Conservation (phyloP, 768 basidiomycete species). For the Boletus reticulatus region DNA sequence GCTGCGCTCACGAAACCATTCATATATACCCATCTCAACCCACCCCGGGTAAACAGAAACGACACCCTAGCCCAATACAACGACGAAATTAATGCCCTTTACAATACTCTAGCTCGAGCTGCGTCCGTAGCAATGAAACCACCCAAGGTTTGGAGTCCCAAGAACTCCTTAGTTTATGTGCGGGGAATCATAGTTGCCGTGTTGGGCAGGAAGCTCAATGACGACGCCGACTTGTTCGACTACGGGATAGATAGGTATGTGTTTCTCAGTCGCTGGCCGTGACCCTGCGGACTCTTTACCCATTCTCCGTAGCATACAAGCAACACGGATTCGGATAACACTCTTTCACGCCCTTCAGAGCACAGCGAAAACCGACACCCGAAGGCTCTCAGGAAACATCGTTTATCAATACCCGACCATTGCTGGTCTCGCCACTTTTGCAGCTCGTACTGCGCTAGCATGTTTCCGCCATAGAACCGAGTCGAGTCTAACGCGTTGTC, state of each 20-base stretch:
- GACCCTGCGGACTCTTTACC: neutral
- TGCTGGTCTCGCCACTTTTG: constrained; percentile 17
- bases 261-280: neutral
- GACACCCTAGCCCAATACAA: constrained; percentile 10
- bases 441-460: constrained; percentile 4
- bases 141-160: constrained; percentile 16
- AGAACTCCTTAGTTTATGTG: constrained; percentile 11
- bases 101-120: constrained; percentile 2
- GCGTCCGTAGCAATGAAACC: constrained; percentile 8
- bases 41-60: constrained; percentile 6
- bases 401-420: constrained; percentile 39
- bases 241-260: constrained; percentile 11
- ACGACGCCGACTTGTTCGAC: constrained; percentile 8
- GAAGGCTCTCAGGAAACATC: constrained; percentile 29
- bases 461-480: constrained; percentile 16
- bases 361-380: constrained; percentile 17
- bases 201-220: constrained; percentile 11
- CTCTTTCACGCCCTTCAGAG: constrained; percentile 35
- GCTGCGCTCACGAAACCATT: constrained; percentile 11
- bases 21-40: neutral
- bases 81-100: constrained; percentile 12
- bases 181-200: constrained; percentile 13
- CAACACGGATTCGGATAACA: constrained; percentile 40
- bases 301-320: constrained; percentile 32
- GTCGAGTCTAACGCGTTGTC: constrained; percentile 10